Base-by-base conservation (phyloP, 139 green algal genomes). In the Closterium sp. region DNA sequence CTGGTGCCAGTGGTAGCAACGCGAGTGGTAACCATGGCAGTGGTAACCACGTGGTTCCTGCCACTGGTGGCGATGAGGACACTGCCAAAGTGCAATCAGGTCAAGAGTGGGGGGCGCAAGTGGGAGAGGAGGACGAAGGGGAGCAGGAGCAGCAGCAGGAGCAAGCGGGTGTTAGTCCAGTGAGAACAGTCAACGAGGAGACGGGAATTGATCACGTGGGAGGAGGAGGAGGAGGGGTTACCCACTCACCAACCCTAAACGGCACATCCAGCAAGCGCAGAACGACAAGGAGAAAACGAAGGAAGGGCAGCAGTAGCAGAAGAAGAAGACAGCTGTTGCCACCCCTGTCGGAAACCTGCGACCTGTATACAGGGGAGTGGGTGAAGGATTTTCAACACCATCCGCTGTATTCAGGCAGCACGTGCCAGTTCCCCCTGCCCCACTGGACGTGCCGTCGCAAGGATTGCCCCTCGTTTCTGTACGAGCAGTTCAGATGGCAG, bases 401-500 rank as follows among this genome's bases (percentile, higher is more conserved):
- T 4, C 90, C 90, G 31, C 73, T 86, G 73, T 92, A 92, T 85
- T 27, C 21, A 13, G 90, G 90, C 21, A n/a, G n/a, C 30, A 90
- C 32, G 11, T 92, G 90, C 90, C 45, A 42, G 42, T 45, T 28
- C 32, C n/a, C 90, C 13, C 32, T 85, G 27, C 28, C 79, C 79
- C 38, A 92, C 42, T 92, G 90, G 90, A 31, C 90, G 10, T 92
- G 90, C 73, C 45, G 90, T 3, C 27, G 29, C 27, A 92, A 31
- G 24, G 29, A 90, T 2, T n/a, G 90, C 27, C 90, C 90, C 28
- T 45, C n/a, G 24, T 92, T 92, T 29, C n/a, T 38, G 28, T 92
- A 92, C 42, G 90, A 92, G 86, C 22, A 92, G n/a, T 92, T 73
- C 84, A 1, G 90, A 10, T 92, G 90, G 90, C 86, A 92, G 42